A percentile compares a stretch with the other conserved stretches of the same genome.
phyloP scores from a whole-genome alignment of 2,329 filamentous ascomycete species.

The Colletotrichum tabaci region DNA sequence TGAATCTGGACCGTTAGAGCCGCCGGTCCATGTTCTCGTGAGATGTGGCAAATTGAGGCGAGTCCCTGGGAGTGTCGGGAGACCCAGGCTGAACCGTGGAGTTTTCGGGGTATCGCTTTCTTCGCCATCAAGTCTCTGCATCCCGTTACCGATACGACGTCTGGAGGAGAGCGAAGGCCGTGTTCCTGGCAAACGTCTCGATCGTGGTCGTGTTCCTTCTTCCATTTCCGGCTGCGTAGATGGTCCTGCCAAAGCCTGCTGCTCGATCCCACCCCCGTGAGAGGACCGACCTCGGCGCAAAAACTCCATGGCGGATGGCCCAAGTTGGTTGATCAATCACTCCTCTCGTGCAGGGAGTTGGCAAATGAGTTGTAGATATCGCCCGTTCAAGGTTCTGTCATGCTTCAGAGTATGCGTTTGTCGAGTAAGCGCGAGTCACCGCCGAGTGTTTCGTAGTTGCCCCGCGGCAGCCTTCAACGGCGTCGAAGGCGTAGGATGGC shows the following conservation, averaged over 20 bases:
- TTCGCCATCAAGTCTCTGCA: conserved; percentile 41
- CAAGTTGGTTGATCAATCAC: not conserved
- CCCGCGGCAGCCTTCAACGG: conserved; percentile 20
- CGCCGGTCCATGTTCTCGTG: conserved; percentile 55
- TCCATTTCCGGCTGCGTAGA: conserved; percentile 39
- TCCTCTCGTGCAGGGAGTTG: not conserved
- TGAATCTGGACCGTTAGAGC: conserved; percentile 49
- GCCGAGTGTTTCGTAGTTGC: conserved; percentile 18
- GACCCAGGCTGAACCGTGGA: conserved; percentile 56
- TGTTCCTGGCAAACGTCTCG: conserved; percentile 25
- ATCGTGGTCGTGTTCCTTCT: conserved; percentile 22
- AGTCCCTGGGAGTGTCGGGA: conserved; percentile 58
- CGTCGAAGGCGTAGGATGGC: conserved; percentile 4
- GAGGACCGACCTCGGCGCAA: conserved; percentile 28
- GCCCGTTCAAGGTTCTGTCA: conserved; percentile 25
- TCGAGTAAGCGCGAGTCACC: conserved; percentile 6
- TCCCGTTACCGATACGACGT: conserved; percentile 12
- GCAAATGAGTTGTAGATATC: conserved; percentile 11
- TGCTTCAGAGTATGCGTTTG: conserved; percentile 14
- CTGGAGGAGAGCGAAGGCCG: conserved; percentile 25
- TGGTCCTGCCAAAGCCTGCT: conserved; percentile 31
- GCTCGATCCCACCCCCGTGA: conserved; percentile 26
- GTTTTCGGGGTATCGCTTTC: conserved; percentile 63
- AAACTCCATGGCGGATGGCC: conserved; percentile 33
- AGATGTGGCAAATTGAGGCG: conserved; percentile 60